A percentile compares a stretch with the other conserved stretches of the same genome.
These are phyloP conservation scores for Trichoderma oligosporum DNA, from an alignment of 2,329 filamentous ascomycete genomes.

Conservation along the genomic window DNA sequence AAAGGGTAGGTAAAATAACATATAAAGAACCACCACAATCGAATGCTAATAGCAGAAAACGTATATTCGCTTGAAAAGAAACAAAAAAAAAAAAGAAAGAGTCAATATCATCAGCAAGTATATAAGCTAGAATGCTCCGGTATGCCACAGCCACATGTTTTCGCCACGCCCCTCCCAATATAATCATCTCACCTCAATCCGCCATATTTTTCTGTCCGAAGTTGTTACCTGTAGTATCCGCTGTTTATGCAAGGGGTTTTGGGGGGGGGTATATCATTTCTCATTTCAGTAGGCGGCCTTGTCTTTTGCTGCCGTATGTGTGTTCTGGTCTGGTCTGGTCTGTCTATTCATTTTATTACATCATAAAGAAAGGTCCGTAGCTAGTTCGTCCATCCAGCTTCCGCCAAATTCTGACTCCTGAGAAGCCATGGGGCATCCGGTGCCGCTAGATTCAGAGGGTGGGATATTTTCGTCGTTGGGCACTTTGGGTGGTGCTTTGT, in stretches of 20 bases:
- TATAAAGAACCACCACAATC: no score
- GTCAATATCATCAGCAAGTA: neutral
- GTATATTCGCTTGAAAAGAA: neutral
- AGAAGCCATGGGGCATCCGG: conserved; percentile 25
- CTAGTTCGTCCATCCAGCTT: conserved; percentile 39
- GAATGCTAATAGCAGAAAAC: no score
- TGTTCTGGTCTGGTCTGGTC: no score
- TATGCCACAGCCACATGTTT: neutral
- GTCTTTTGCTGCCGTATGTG: neutral
- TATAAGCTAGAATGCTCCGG: no score
- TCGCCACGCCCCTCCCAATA: neutral
- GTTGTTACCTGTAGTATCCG: neutral
- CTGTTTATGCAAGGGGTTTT: neutral
- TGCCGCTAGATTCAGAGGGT: neutral
- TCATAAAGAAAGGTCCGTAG: conserved; percentile 29
- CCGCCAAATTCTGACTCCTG: conserved; percentile 40
- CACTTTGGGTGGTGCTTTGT: neutral
- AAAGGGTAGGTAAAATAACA: neutral
- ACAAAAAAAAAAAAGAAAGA: no score
- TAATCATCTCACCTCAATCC: neutral
- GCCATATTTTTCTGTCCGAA: neutral
- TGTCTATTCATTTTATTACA: neutral
- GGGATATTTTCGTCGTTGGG: conserved; percentile 28
- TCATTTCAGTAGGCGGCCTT: no score
- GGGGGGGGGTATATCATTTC: conserved; percentile 8